These are phyloP conservation scores for Vairimorpha apis DNA, from an alignment of 371 early-diverging fungal genomes.

Conservation along the genomic window DNA sequence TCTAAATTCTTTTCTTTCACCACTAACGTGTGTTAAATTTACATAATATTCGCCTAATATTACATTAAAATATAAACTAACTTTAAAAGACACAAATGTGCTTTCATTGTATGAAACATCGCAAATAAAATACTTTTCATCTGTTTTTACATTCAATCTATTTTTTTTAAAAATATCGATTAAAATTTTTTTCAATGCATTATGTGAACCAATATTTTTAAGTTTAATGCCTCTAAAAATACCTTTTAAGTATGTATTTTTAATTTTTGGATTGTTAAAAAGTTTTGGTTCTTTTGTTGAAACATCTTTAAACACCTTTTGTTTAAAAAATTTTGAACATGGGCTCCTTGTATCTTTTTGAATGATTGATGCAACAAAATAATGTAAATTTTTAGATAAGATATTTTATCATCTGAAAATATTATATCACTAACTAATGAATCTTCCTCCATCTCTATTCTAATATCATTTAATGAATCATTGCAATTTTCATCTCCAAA, in stretches of 20 bases:
- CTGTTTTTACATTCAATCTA: conserved; percentile 36
- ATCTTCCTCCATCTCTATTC: neutral
- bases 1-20: conserved; percentile 28
- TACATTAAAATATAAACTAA: conserved; percentile 56
- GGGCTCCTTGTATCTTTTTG: neutral
- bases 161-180: conserved; percentile 43
- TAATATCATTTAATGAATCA: neutral
- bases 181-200: conserved; percentile 51
- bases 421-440: neutral
- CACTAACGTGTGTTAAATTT: conserved; percentile 28
- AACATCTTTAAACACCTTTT: conserved; percentile 22
- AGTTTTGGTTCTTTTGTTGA: neutral
- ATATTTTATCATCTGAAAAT: neutral
- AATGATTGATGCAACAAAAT: conserved; percentile 50
- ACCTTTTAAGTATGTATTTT: conserved; percentile 50
- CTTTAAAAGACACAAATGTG: conserved; percentile 37
- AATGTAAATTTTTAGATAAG: conserved; percentile 19
- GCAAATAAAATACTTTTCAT: conserved; percentile 52
- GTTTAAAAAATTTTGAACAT: conserved; percentile 31
- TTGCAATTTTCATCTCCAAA: neutral
- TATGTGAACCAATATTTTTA: conserved; percentile 38
- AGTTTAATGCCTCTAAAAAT: conserved; percentile 52
- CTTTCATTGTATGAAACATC: neutral
- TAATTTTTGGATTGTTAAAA: conserved; percentile 22
- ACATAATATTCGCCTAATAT: conserved; percentile 48